Evolutionary conservation across 2,329 filamentous ascomycete genomes (phyloP).

Genomic region (Ascochyta fabae): DNA sequence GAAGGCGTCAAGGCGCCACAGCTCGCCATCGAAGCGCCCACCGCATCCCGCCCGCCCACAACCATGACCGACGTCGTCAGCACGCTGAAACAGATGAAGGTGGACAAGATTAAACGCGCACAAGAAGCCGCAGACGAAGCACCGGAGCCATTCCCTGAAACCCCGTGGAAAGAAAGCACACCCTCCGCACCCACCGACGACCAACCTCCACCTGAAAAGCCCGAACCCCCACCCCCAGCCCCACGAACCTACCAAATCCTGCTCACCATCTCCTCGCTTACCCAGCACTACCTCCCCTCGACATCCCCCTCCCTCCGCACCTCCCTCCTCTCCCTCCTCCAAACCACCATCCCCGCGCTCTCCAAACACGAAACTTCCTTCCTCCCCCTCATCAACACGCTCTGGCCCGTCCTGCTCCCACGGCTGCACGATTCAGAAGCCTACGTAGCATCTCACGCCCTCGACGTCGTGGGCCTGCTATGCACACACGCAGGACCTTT

Average conservation of each 20-base stretch:
- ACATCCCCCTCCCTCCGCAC: constrained; percentile 79
- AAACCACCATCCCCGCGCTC: constrained; percentile 74
- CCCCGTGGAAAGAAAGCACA: constrained; percentile 44
- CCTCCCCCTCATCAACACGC: constrained; percentile 83
- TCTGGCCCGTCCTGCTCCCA: constrained; percentile 84
- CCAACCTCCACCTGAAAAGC: constrained; percentile 29
- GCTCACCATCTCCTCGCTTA: constrained; percentile 79
- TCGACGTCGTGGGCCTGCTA: constrained; percentile 70
- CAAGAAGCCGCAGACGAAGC: constrained; percentile 31
- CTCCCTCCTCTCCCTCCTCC: constrained; percentile 78
- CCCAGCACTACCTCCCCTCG: constrained; percentile 89
- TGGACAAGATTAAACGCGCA: constrained; percentile 30
- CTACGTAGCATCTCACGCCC: constrained; percentile 73
- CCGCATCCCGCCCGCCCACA: background rate
- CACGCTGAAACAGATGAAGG: constrained; percentile 46
- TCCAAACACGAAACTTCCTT: constrained; percentile 81
- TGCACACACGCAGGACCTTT: constrained; percentile 81
- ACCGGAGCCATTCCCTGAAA: constrained; percentile 33
- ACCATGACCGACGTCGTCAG: constrained; percentile 31
- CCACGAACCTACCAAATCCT: constrained; percentile 83
- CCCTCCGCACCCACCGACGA: constrained; percentile 42
- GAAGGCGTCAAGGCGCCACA: constrained; percentile 71
- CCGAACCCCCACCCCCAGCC: constrained; percentile 65
- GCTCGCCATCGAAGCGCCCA: constrained; percentile 48
- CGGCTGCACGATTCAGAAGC: constrained; percentile 70